Conservation (phyloP, 768 basidiomycete species). For the Rhodocollybia butyracea region DNA sequence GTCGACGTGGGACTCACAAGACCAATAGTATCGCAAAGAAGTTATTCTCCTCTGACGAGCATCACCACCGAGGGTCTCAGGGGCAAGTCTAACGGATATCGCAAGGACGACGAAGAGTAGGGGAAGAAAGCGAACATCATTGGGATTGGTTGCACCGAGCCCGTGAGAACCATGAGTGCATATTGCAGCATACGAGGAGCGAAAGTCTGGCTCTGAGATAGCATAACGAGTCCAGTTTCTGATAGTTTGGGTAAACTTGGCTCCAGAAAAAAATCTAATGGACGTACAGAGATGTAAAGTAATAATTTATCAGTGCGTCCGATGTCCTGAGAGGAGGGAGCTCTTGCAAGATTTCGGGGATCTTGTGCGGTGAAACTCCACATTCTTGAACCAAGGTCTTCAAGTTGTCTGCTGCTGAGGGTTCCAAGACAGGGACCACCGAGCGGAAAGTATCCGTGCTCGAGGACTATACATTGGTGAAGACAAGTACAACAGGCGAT, state of each 20-base stretch:
- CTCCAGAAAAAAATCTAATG: constrained; percentile 10
- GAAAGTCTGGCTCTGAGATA: constrained; percentile 81
- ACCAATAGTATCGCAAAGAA: constrained; percentile 92
- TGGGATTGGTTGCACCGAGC: constrained; percentile 58
- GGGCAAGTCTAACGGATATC: constrained; percentile 80
- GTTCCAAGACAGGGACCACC: constrained; percentile 44
- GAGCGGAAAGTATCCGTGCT: constrained; percentile 34
- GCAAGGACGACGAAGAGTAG: constrained; percentile 93
- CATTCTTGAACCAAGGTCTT: constrained; percentile 88
- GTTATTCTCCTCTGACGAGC: constrained; percentile 71
- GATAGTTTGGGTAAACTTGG: constrained; percentile 1
- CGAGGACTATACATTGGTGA: constrained; percentile 5
- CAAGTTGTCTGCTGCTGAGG: constrained; percentile 75
- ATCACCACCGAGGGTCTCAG: constrained; percentile 81
- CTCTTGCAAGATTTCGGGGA: constrained; percentile 85
- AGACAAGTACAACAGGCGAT: background rate
- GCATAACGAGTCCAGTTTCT: constrained; percentile 96
- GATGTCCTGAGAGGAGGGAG: constrained; percentile 76
- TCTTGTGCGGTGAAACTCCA: constrained; percentile 87
- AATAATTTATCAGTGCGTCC: constrained; percentile 79
- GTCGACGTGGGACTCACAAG: constrained; percentile 57
- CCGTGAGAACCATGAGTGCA: constrained; percentile 59
- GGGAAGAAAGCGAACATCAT: constrained; percentile 82
- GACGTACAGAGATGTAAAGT: constrained; percentile 69
- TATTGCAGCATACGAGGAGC: constrained; percentile 64